Conservation (phyloP, 306 rosid genomes). For the Pyrus pyrifolia region DNA sequence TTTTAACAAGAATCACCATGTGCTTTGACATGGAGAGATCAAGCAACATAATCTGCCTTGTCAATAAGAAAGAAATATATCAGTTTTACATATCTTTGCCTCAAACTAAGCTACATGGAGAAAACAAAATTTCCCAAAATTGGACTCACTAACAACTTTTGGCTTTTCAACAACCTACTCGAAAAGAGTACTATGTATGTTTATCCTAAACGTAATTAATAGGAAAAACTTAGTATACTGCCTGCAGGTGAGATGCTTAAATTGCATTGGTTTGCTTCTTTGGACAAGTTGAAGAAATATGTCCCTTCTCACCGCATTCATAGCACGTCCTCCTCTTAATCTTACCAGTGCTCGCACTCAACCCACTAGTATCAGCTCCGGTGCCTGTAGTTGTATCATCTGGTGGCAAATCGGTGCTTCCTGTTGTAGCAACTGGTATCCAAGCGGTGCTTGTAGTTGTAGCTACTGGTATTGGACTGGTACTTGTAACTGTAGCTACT, state of each 20-base stretch:
- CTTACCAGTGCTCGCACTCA: constrained; percentile 44
- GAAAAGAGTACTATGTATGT: background rate
- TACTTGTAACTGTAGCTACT: background rate
- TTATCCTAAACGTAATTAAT: background rate
- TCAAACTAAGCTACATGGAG: background rate
- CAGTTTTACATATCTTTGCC: constrained; percentile 1
- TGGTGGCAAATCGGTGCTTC: background rate
- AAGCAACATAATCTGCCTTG: background rate
- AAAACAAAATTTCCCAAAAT: constrained; percentile 1
- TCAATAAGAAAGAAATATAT: background rate
- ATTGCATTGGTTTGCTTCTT: constrained; percentile 37
- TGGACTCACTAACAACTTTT: background rate
- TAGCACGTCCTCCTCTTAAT: constrained; percentile 74
- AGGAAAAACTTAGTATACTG: background rate
- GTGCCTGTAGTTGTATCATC: background rate
- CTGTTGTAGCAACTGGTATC: constrained; percentile 12
- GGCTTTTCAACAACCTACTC: background rate
- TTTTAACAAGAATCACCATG: background rate
- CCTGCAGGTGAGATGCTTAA: constrained; percentile 16
- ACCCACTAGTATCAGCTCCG: constrained; percentile 15
- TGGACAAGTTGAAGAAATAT: constrained; percentile 59
- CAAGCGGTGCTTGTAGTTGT: background rate
- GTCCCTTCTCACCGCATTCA: constrained; percentile 91
- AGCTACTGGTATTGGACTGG: background rate
- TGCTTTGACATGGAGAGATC: background rate